These are phyloP conservation scores for Fusarium multiceps DNA, from an alignment of 2,329 filamentous ascomycete species.

Conservation along the genomic window DNA sequence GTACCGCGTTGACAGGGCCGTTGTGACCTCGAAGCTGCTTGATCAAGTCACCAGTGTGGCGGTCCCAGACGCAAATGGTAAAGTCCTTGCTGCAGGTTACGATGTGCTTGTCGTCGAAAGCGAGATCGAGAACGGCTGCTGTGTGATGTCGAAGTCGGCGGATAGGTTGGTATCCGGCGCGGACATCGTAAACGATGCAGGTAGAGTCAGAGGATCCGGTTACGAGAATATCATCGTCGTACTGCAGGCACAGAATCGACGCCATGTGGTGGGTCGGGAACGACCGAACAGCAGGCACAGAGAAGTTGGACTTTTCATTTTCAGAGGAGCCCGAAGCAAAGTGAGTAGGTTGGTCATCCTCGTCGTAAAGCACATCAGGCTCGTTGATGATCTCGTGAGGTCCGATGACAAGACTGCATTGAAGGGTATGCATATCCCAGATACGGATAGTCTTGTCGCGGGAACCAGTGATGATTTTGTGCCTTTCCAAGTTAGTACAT, in stretches of 20 bases:
- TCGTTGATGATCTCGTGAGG: slow-evolving; percentile 73
- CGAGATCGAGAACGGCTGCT: slow-evolving; percentile 91
- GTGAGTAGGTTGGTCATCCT: slow-evolving; percentile 63
- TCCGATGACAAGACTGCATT: slow-evolving; percentile 88
- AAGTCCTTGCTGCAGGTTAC: slow-evolving; percentile 97
- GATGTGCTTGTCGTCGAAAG: slow-evolving; percentile 91
- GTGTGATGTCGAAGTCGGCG: slow-evolving; percentile 81
- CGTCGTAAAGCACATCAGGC: slow-evolving; percentile 62
- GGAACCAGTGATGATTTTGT: slow-evolving; percentile 96
- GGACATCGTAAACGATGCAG: slow-evolving; percentile 91
- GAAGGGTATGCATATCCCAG: slow-evolving; percentile 92
- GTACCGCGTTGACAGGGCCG: slow-evolving; percentile 95
- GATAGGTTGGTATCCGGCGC: slow-evolving; percentile 81
- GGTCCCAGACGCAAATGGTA: slow-evolving; percentile 94
- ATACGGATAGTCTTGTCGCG: slow-evolving; percentile 95
- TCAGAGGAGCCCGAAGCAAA: slow-evolving; percentile 66
- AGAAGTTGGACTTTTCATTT: slow-evolving; percentile 58
- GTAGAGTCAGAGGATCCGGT: slow-evolving; percentile 93
- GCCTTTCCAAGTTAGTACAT: slow-evolving; percentile 61
- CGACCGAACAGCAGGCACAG: slow-evolving; percentile 65
- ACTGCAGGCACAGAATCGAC: slow-evolving; percentile 94
- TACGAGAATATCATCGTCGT: slow-evolving; percentile 91
- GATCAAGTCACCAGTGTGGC: slow-evolving; percentile 78
- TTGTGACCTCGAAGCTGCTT: slow-evolving; percentile 86
- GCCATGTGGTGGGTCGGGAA: slow-evolving; percentile 82